Base-by-base conservation (phyloP, 768 basidiomycete genomes). In the Suillus sp. region DNA sequence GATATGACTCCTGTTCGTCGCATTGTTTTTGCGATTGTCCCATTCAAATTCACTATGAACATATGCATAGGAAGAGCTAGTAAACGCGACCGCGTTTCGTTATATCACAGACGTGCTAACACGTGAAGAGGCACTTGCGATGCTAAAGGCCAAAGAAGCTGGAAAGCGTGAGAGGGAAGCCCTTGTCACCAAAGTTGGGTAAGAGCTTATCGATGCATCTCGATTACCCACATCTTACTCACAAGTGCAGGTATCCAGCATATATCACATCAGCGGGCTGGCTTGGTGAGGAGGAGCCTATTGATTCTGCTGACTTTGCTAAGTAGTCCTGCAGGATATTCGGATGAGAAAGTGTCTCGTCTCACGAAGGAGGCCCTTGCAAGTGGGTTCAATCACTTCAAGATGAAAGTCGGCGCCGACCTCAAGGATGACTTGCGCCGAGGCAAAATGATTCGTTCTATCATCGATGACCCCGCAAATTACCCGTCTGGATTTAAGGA, bases 351-450 rank as follows among this genome's bases (percentile, higher is more conserved):
- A 72, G 87, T 99, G 30, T 84, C 87, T 1, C 84, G 87, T 9
- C 84, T 99, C 59, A 97, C 94, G 10, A 88, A 87, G 70, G 93
- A 95, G 72, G 92, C 95, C 37, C 81, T 99, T 59, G 77, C 83
- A 27, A 86, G 84, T 50, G 96, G 96, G 25, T 99, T 99, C 85
- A 96, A 93, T 78, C 95, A 97, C 79, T 99, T 99, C 86, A 98
- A 98, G 79, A 95, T 98, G 89, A 99, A 98, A 80, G 96, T 99
- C 67, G 96, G 96, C 60, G 89, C 91, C 30, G 83, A 92, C 76
- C 81, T 85, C 62, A 84, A 87, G 43, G 86, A 89, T 73, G 96
- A 97, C 77, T 80, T 95, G 59, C 89, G 94, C 57, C 88, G 96
- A 60, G 93, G 94, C 25, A 85, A 84, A 69, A 83, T 98, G 70